Base-by-base conservation (phyloP, 179 eudicot genomes). In the Silene noctiflora region DNA sequence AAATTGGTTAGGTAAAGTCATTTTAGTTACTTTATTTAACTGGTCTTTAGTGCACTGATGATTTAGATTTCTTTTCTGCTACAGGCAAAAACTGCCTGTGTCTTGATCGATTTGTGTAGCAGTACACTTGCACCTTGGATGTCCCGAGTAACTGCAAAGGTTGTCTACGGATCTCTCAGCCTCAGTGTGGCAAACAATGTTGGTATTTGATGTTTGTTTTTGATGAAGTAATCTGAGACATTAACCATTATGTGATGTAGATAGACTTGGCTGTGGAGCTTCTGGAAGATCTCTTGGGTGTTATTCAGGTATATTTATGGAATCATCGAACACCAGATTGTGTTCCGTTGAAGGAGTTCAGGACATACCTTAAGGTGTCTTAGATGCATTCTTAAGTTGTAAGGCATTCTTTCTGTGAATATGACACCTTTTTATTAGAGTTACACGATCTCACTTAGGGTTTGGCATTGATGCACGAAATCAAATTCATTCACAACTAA, bases 261-360 rank as follows among this genome's bases (percentile, higher is more conserved):
- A 87, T 92, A 64, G 96, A 92, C 84, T 84, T 92, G 67, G 86
- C 96, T 78, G 74, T 92, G 78, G 97, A 92, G 88, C 91, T 92
- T 83, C 71, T 91, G 44, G 96, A 86, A 86, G 97, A 92, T 80
- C 93, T 92, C 78, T 82, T 92, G 77, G 93, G 96, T 81, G 86
- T 87, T 55, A 88, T 92, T 75, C 93, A 90, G 91, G 97, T 92
- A 80, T 59, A 69, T 44, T 16, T 39, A 39, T 65, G 21, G 70
- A 31, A 25, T 31, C 56, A 46, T 16, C 55, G 35, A 58, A 17
- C 42, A 24, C 42, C 14, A 14, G 6, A 42, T 20, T 55, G 21
- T 71, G 25, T 35, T 53, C 51, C 6, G 53, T 27, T 46, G n/a
- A 24, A 19, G 71, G n/a, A 25, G 20, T 55, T 69, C 59, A 42